A percentile compares a stretch with the other conserved stretches of the same genome.
These are phyloP conservation scores for Bombardia bombarda DNA, from an alignment of 495 filamentous ascomycete genomes.

Conservation along the genomic window DNA sequence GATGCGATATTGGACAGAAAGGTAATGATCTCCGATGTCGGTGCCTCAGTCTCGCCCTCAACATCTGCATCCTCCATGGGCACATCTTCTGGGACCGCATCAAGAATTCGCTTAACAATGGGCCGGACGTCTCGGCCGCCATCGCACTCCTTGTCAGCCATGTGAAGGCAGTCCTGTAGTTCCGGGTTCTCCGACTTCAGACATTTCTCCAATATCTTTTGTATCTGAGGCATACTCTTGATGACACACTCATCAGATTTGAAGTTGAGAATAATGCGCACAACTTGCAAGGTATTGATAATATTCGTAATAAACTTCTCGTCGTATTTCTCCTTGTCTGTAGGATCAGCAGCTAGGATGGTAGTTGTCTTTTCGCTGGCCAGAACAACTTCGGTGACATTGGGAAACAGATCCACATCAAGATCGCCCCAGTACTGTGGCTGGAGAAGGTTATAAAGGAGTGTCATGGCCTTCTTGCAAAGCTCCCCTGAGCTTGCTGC, in stretches of 20 bases:
- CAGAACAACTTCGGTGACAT: slow-evolving; percentile 76
- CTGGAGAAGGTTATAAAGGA: slow-evolving; percentile 81
- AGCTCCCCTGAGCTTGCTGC: slow-evolving; percentile 58
- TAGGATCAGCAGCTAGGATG: slow-evolving; percentile 69
- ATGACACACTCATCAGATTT: slow-evolving; percentile 87
- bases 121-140: slow-evolving; percentile 53
- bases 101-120: slow-evolving; percentile 71
- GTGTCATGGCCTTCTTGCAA: slow-evolving; percentile 69
- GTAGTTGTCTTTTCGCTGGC: slow-evolving; percentile 58
- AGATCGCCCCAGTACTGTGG: slow-evolving; percentile 88
- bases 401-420: slow-evolving; percentile 83
- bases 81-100: slow-evolving; percentile 82
- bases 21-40: slow-evolving; percentile 69
- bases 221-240: slow-evolving; percentile 62
- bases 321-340: slow-evolving; percentile 80
- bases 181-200: slow-evolving; percentile 80
- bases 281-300: slow-evolving; percentile 84
- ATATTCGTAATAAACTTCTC: slow-evolving; percentile 73
- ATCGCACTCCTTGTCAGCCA: slow-evolving; percentile 56
- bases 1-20: slow-evolving; percentile 76
- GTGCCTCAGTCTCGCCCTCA: slow-evolving; percentile 63
- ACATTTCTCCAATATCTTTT: slow-evolving; percentile 85
- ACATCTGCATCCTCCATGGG: slow-evolving; percentile 86
- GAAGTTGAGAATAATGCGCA: slow-evolving; percentile 77
- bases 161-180: slow-evolving; percentile 84